Conservation (phyloP, 352 stramenopile species). For the Pythium folliculosum region DNA sequence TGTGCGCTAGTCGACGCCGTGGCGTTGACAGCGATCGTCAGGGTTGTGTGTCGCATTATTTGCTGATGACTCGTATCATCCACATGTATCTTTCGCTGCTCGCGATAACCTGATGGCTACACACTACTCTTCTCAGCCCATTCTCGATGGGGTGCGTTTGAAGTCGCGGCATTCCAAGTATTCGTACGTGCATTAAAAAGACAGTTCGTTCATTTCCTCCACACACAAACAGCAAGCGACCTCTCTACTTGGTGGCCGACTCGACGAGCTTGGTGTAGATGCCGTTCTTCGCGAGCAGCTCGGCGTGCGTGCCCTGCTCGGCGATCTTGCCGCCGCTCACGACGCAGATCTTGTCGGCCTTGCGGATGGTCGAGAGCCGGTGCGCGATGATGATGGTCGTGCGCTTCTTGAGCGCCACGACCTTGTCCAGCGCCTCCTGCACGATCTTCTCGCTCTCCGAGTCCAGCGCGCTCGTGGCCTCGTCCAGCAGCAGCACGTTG, state of each 20-base stretch:
- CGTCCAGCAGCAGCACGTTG: slow-evolving; percentile 84
- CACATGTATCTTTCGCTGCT: neutral
- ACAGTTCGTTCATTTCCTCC: no score
- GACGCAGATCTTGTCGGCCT: neutral
- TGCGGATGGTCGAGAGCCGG: neutral
- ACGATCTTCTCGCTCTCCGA: neutral
- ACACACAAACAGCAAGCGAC: no score
- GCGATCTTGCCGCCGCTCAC: neutral
- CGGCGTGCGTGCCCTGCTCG: neutral
- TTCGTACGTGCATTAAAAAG: no score
- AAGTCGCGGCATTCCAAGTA: neutral
- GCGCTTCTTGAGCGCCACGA: neutral
- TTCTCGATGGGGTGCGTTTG: neutral
- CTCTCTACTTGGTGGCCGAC: neutral
- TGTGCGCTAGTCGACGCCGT: neutral
- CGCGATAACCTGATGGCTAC: neutral
- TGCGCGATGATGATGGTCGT: neutral
- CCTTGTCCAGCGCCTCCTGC: neutral
- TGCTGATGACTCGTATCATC: neutral
- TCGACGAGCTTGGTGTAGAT: neutral
- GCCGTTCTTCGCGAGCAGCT: neutral
- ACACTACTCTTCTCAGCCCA: no score
- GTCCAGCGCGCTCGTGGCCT: slow-evolving; percentile 71
- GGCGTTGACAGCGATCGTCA: neutral
- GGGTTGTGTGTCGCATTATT: neutral